Percentiles rank a stretch among this genome's conserved stretches.
These are phyloP conservation scores for Mucuna pruriens DNA, from an alignment of 306 rosid genomes.

Conservation along the genomic window DNA sequence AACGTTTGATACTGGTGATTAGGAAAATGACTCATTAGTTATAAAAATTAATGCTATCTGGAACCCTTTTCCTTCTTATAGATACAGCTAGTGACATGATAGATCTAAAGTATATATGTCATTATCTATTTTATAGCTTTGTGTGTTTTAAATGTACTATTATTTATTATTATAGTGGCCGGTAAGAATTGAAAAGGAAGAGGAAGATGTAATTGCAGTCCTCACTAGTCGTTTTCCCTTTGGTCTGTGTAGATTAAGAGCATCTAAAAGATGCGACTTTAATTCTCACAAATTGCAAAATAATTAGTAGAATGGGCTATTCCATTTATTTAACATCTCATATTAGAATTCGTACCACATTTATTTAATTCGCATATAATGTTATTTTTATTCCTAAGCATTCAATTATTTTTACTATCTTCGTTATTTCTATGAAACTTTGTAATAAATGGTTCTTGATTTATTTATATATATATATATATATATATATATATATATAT, in stretches of 20 bases:
- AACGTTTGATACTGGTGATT: slow-evolving; percentile 54
- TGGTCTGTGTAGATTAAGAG: slow-evolving; percentile 20
- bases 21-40: slow-evolving; percentile 56
- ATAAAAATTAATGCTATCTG: slow-evolving; percentile 42
- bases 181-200: not conserved
- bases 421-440: not conserved
- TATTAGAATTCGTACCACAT: not conserved
- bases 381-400: not conserved
- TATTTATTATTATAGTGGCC: not conserved
- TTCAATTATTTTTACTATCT: not conserved
- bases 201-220: not conserved
- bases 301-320: not conserved
- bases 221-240: slow-evolving; percentile 36
- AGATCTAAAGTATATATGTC: slow-evolving; percentile 55
- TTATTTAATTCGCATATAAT: not conserved
- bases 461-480: too few species aligned
- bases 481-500: too few species aligned
- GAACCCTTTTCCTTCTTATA: slow-evolving; percentile 43
- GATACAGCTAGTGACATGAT: slow-evolving; percentile 44
- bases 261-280: slow-evolving; percentile 7
- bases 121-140: slow-evolving; percentile 42
- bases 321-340: not conserved
- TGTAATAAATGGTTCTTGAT: too few species aligned
- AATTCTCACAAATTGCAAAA: slow-evolving; percentile 27
- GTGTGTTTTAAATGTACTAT: slow-evolving; percentile 23